Conservation (phyloP, 495 filamentous ascomycete genomes). For the Lasiosphaeria miniovina region DNA sequence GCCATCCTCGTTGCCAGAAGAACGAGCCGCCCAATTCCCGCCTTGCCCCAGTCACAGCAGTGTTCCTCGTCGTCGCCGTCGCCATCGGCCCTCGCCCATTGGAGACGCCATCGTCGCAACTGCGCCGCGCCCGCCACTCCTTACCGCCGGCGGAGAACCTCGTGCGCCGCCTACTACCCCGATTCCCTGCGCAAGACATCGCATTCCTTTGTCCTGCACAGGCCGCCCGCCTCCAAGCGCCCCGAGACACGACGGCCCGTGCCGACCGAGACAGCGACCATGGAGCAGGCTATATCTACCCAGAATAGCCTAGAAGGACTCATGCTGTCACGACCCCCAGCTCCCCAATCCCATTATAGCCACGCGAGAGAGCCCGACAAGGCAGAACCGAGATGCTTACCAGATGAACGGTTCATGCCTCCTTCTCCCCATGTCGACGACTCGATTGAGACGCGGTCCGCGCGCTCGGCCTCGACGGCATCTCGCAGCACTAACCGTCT, state of each 20-base stretch:
- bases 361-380: slow-evolving; percentile 20
- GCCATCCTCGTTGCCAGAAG: slow-evolving; percentile 34
- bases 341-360: slow-evolving; percentile 8
- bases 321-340: slow-evolving; percentile 20
- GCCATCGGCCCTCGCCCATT: slow-evolving; percentile 6
- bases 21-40: slow-evolving; percentile 23
- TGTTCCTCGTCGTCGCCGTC: slow-evolving; percentile 3
- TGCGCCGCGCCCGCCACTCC: slow-evolving; percentile 22
- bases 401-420: slow-evolving; percentile 25
- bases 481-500: slow-evolving; percentile 69
- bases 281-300: slow-evolving; percentile 29
- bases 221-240: slow-evolving; percentile 9
- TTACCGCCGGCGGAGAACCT: slow-evolving; percentile 26
- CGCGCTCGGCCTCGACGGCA: slow-evolving; percentile 52
- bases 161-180: slow-evolving; percentile 21
- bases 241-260: slow-evolving; percentile 10
- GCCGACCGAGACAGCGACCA: slow-evolving; percentile 10
- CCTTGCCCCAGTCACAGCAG: background rate
- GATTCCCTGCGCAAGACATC: slow-evolving; percentile 23
- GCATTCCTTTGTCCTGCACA: slow-evolving; percentile 10
- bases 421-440: slow-evolving; percentile 22
- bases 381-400: slow-evolving; percentile 17
- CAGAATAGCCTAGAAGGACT: slow-evolving; percentile 28
- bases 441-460: slow-evolving; percentile 43
- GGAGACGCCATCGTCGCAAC: slow-evolving; percentile 22